Evolutionary conservation across 2,329 filamentous ascomycete genomes (phyloP).

Genomic region (Monosporascus sp.): DNA sequence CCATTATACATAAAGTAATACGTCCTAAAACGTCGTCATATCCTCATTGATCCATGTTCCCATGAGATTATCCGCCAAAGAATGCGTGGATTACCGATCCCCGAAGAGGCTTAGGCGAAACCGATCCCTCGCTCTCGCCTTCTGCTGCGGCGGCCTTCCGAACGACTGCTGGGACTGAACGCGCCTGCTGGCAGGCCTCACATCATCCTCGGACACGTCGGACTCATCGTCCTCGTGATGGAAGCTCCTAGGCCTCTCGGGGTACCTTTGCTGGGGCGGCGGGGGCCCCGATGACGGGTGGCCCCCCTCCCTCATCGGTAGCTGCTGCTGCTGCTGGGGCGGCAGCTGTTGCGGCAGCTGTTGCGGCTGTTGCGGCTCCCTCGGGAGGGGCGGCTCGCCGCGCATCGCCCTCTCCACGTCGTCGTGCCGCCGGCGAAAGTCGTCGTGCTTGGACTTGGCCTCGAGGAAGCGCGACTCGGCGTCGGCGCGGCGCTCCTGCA

Average conservation of each 20-base stretch:
- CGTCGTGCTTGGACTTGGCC: conserved; percentile 39
- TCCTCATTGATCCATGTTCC: not conserved
- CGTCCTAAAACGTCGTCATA: too few species aligned
- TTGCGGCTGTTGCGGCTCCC: conserved; percentile 8
- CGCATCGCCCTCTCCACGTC: conserved; percentile 38
- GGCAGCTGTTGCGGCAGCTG: conserved; percentile 10
- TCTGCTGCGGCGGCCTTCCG: conserved; percentile 23
- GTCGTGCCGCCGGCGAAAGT: conserved; percentile 36
- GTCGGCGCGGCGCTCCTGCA: conserved; percentile 36
- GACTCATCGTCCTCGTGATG: conserved; percentile 17
- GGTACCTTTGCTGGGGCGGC: conserved; percentile 9
- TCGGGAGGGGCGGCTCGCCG: conserved; percentile 28
- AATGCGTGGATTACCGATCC: conserved; percentile 6
- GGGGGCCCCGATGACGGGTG: conserved; percentile 12
- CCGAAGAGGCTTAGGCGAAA: conserved; percentile 28
- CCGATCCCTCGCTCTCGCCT: conserved; percentile 19
- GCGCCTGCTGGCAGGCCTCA: conserved; percentile 18
- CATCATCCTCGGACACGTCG: conserved; percentile 17
- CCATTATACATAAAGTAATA: too few species aligned
- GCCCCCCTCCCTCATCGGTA: conserved; percentile 8
- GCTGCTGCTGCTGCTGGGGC: conserved; percentile 6
- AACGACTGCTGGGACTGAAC: conserved; percentile 28
- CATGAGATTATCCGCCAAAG: not conserved
- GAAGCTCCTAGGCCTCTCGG: conserved; percentile 16
- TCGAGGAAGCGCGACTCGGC: conserved; percentile 37